Percentiles rank a stretch among this genome's conserved stretches.
Evolutionary conservation across 192 early-diverging fungal species (phyloP).

Genomic region (Irineochytrium annulatum): DNA sequence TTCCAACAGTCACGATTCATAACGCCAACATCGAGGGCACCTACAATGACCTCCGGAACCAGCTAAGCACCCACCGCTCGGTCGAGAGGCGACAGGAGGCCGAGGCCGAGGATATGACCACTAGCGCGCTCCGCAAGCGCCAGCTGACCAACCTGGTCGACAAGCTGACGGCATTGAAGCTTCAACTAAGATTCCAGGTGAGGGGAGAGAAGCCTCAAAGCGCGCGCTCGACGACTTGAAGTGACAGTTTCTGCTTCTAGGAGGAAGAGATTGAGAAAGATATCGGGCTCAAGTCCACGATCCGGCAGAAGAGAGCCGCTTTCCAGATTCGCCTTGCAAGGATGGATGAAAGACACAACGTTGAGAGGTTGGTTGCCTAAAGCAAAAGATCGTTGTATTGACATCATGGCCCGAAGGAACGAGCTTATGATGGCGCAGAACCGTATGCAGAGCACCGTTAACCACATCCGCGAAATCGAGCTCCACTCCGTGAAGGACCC

Average conservation of each 20-base stretch:
- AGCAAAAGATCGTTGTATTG: too few relatives aligned
- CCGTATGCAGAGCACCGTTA: conserved; percentile 15
- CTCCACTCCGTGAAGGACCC: conserved; percentile 21
- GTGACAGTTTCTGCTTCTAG: too few relatives aligned
- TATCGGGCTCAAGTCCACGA: conserved; percentile 10
- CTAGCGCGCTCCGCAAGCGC: conserved; percentile 9
- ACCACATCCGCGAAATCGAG: conserved; percentile 20
- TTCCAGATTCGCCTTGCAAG: conserved; percentile 13
- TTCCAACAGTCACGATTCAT: conserved; percentile 17
- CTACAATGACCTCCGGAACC: conserved; percentile 12
- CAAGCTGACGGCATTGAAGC: conserved; percentile 17
- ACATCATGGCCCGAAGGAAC: conserved; percentile 1
- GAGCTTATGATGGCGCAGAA: conserved; percentile 19
- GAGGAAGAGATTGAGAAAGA: conserved; percentile 23
- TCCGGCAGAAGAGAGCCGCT: conserved; percentile 25
- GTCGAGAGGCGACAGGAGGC: conserved; percentile 12
- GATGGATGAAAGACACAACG: conserved; percentile 15
- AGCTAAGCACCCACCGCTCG: conserved; percentile 8
- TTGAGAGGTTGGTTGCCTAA: conserved; percentile 13
- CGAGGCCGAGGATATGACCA: conserved; percentile 16
- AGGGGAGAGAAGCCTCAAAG: too few relatives aligned
- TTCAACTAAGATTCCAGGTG: conserved; percentile 15
- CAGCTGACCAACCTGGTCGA: conserved; percentile 22
- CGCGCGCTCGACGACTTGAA: too few relatives aligned
- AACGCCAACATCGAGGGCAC: conserved; percentile 21